Evolutionary conservation across 2,329 filamentous ascomycete genomes (phyloP).

Genomic region (Botrytis deweyae): DNA sequence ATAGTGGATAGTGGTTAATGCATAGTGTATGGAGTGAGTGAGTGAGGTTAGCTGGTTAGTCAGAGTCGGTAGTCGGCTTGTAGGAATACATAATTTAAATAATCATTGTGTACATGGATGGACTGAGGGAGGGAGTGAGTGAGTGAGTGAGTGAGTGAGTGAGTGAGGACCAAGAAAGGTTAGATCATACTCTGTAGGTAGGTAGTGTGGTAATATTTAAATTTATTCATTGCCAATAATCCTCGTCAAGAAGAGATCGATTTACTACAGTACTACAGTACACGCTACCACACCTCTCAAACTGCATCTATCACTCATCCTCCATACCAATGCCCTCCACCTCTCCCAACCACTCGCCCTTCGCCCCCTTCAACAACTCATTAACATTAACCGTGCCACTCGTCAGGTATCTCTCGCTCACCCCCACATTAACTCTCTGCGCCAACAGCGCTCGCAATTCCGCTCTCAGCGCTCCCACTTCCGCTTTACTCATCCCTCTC

Average conservation of each 20-base stretch:
- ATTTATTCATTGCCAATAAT: not conserved
- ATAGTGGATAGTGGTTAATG: not conserved
- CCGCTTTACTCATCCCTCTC: conserved; percentile 66
- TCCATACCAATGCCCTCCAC: conserved; percentile 40
- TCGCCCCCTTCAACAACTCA: conserved; percentile 62
- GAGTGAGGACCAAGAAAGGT: not conserved
- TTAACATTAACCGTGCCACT: conserved; percentile 82
- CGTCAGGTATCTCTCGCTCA: conserved; percentile 83
- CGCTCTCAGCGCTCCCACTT: conserved; percentile 67
- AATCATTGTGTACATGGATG: not conserved
- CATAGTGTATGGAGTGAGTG: not conserved
- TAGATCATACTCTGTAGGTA: not conserved
- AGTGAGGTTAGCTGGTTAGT: not conserved
- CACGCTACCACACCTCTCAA: not conserved
- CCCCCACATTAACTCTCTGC: conserved; percentile 78
- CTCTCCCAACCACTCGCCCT: conserved; percentile 48
- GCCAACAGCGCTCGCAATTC: conserved; percentile 70
- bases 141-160: not conserved
- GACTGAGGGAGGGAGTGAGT: not conserved
- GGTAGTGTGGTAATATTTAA: not conserved
- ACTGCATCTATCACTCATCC: conserved; percentile 23
- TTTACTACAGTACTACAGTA: not conserved
- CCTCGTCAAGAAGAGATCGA: not conserved
- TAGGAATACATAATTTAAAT: not conserved
- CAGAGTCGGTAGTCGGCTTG: not conserved